Percentiles rank a stretch among this genome's conserved stretches.
Evolutionary conservation across 805 yeast genomes (phyloP).

Genomic region (Saturnispora mendoncae): DNA sequence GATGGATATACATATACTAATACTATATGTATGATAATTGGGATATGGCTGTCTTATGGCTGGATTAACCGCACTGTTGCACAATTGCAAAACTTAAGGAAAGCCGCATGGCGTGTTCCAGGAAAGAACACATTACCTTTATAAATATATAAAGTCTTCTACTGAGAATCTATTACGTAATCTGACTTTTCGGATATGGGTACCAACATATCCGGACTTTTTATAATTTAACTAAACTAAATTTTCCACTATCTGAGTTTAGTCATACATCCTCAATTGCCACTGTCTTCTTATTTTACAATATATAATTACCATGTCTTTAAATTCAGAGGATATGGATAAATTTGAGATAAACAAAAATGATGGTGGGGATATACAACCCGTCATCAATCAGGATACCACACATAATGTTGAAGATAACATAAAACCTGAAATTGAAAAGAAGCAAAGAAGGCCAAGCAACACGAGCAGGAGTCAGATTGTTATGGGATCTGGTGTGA

Average conservation of each 20-base stretch:
- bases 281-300: not conserved
- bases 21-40: constrained; percentile 56
- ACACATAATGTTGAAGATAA: too few relatives aligned
- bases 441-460: constrained; percentile 4
- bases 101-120: constrained; percentile 63
- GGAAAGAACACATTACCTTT: constrained; percentile 3
- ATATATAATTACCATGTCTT: too few relatives aligned
- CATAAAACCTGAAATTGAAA: too few relatives aligned
- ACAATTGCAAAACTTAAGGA: constrained; percentile 63
- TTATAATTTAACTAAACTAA: not conserved
- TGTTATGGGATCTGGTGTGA: not conserved
- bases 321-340: not conserved
- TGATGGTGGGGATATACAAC: not conserved
- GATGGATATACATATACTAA: constrained; percentile 88
- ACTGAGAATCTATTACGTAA: not conserved
- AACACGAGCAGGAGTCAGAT: constrained; percentile 2
- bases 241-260: not conserved
- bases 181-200: constrained; percentile 2
- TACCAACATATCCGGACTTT: constrained; percentile 3
- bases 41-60: constrained; percentile 53
- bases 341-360: not conserved
- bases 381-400: too few relatives aligned
- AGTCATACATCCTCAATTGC: not conserved
- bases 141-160: too few relatives aligned
- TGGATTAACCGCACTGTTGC: constrained; percentile 59